phyloP scores from a whole-genome alignment of 345 rosid species.

The Syzygium grande region DNA sequence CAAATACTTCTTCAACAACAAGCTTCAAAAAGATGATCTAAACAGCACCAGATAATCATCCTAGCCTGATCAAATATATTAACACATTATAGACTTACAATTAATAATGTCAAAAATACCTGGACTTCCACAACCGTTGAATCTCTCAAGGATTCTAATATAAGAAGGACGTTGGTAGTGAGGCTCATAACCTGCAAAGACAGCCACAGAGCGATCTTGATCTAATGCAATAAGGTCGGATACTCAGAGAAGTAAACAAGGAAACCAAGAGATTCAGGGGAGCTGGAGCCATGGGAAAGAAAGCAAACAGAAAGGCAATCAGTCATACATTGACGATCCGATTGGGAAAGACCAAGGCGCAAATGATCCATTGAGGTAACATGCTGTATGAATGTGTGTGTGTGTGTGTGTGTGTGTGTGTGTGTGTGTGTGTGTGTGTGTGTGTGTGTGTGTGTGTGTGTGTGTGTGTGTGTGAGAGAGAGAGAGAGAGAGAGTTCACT shows the following conservation, averaged over 20 bases:
- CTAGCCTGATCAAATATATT: background rate
- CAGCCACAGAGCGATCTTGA: background rate
- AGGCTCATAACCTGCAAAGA: constrained; percentile 51
- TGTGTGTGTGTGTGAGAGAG: background rate
- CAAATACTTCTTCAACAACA: background rate
- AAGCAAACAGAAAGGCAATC: background rate
- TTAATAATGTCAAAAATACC: constrained; percentile 17
- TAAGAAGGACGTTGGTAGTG: constrained; percentile 42
- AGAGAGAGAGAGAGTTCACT: background rate
- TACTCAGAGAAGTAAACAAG: background rate
- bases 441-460: rapidly evolving
- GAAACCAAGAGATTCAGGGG: background rate
- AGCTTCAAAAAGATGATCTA: background rate
- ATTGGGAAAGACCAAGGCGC: background rate
- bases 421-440: background rate
- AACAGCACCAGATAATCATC: background rate
- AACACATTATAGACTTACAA: background rate
- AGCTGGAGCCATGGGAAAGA: background rate
- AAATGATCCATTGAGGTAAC: background rate
- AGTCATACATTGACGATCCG: background rate
- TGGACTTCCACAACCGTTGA: constrained; percentile 65
- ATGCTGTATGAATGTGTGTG: background rate
- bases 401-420: rapidly evolving
- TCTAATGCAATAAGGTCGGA: background rate
- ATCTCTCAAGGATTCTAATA: constrained; percentile 51